Evolutionary conservation across 73 alveolate genomes (phyloP).

Genomic region (Tetrahymena elliotti): DNA sequence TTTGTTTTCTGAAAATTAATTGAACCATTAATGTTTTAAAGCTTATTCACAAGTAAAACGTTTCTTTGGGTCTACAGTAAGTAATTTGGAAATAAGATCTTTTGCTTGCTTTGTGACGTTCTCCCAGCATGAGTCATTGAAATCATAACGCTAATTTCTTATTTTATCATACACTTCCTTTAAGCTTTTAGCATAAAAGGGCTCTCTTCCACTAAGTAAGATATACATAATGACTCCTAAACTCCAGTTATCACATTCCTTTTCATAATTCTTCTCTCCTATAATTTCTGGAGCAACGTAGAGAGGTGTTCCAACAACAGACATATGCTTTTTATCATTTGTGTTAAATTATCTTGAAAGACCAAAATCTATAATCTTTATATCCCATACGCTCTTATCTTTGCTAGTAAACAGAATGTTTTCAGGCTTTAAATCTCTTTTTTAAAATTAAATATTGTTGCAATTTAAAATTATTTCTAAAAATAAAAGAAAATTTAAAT

Average conservation of each 20-base stretch:
- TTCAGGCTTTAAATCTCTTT: slow-evolving; percentile 90
- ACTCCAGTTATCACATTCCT: slow-evolving; percentile 67
- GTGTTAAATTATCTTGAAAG: slow-evolving; percentile 49
- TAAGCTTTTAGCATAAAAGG: slow-evolving; percentile 47
- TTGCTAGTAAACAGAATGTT: slow-evolving; percentile 68
- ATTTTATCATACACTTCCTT: slow-evolving; percentile 45
- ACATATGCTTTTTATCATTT: slow-evolving; percentile 43
- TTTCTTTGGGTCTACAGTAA: slow-evolving; percentile 66
- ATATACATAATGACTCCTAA: slow-evolving; percentile 64
- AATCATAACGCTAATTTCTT: slow-evolving; percentile 3
- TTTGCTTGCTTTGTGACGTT: background rate
- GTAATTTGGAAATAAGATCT: background rate
- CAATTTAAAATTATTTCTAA: too few species aligned
- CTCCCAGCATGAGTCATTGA: background rate
- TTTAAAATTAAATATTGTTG: background rate
- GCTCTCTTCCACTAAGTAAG: slow-evolving; percentile 50
- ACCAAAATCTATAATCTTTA: slow-evolving; percentile 93
- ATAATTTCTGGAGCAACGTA: slow-evolving; percentile 56
- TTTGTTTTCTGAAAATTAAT: background rate
- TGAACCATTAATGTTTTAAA: slow-evolving; percentile 80
- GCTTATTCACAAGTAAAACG: slow-evolving; percentile 89
- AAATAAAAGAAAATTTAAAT: too few species aligned
- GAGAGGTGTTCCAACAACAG: slow-evolving; percentile 50
- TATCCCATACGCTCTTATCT: slow-evolving; percentile 51
- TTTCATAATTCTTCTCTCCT: slow-evolving; percentile 56